Percentiles rank a stretch among this genome's conserved stretches.
Evolutionary conservation across 805 yeast genomes (phyloP).

Genomic region (Metschnikowia amazonensis): DNA sequence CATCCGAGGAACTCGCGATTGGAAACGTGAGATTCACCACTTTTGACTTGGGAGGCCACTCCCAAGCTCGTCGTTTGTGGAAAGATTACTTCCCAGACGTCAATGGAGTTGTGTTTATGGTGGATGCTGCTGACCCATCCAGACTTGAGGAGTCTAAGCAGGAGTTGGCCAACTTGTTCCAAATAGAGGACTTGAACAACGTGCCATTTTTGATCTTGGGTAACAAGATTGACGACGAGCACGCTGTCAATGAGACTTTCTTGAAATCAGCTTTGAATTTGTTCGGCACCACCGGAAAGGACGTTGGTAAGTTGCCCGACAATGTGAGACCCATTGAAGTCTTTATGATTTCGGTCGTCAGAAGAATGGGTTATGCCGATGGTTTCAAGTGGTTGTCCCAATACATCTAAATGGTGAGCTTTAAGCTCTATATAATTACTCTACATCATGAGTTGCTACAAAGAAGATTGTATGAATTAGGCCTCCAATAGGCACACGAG

Average conservation of each 20-base stretch:
- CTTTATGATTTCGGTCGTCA: conserved; percentile 95
- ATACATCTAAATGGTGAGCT: conserved; percentile 54
- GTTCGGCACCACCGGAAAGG: conserved; percentile 85
- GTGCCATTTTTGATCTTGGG: conserved; percentile 95
- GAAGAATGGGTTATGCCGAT: conserved; percentile 98
- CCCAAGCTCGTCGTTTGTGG: conserved; percentile 99
- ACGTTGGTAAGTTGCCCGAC: conserved; percentile 58
- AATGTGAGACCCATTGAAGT: conserved; percentile 90
- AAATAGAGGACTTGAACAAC: conserved; percentile 81
- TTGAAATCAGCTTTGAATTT: conserved; percentile 86
- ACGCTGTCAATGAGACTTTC: conserved; percentile 93
- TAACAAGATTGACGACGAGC: conserved; percentile 92
- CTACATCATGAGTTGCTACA: neutral
- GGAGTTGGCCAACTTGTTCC: conserved; percentile 88
- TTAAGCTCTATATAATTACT: neutral
- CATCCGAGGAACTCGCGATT: conserved; percentile 95
- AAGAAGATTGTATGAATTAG: neutral
- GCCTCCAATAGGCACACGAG: neutral
- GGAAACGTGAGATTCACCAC: conserved; percentile 97
- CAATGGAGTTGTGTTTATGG: conserved; percentile 92
- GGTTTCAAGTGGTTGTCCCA: conserved; percentile 98
- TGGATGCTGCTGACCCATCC: conserved; percentile 95
- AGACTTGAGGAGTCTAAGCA: conserved; percentile 93
- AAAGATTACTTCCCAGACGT: conserved; percentile 99
- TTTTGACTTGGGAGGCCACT: conserved; percentile 97